Base-by-base conservation (phyloP, 108 stramenopile species). In the Pseudonitzschia pungens region DNA sequence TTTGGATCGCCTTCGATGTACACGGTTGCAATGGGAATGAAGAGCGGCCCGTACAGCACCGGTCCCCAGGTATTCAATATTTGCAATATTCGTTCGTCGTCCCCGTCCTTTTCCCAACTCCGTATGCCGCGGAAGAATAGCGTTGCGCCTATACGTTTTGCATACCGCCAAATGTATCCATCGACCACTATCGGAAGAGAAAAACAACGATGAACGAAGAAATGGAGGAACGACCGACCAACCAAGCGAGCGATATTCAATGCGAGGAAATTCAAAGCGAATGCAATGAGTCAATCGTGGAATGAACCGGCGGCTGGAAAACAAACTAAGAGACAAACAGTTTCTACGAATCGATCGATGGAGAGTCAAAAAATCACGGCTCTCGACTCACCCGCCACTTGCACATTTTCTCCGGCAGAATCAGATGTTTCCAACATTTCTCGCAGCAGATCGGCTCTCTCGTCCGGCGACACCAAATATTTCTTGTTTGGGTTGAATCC, bases 141-240 rank as follows among this genome's bases (percentile, higher is more conserved):
- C 22, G 74, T 65, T 5, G 82, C 87, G n/a, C 78, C 80, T 52
- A 85, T 69, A 3, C 65, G 69, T 65, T 79, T 89, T 28, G 87
- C 93, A 72, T 81, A 87, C 60, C 91, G 78, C 94, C 94, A 95
- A 42, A 95, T 91, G 77, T 92, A 92, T 20, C 92, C 92, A 12
- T 81, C 77, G 12, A 90, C 89, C 21, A 89, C 89, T 87, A 31
- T 45, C 27, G 21, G 20, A 32, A 28, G 18, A 66, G 65, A 31
- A 65, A 69, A 24, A 27, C 24, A 31, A 48, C 15, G 15, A 16
- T 43, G 40, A 54, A 24, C 24, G 12, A 55, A 33, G 54, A 11
- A n/a, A 20, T 42, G 45, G 21, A 24, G 15, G 20, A 42, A 36
- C 18, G 27, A 50, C 16, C 21, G 53, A 54, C 15, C 24, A 24